A percentile compares a stretch with the other conserved stretches of the same genome.
phyloP scores from a whole-genome alignment of 2,329 filamentous ascomycete species.

The Nemania abortiva region DNA sequence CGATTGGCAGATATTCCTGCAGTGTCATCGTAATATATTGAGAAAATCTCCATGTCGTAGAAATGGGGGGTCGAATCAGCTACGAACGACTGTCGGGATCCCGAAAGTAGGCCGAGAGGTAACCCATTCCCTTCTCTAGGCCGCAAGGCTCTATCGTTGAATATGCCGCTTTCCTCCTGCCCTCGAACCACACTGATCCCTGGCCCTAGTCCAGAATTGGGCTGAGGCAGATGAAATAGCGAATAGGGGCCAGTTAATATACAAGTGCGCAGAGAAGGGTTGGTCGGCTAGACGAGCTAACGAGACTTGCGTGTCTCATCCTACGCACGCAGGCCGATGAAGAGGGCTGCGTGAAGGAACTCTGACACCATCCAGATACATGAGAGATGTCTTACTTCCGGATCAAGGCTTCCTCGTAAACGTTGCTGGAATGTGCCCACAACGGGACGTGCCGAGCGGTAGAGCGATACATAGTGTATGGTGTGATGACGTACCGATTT shows the following conservation, averaged over 20 bases:
- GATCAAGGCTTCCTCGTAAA: neutral
- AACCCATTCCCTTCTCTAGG: neutral
- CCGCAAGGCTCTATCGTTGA: neutral
- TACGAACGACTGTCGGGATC: no score
- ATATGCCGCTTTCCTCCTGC: neutral
- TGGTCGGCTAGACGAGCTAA: neutral
- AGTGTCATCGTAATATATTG: no score
- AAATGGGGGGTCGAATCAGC: neutral
- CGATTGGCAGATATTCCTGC: no score
- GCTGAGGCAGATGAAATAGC: neutral
- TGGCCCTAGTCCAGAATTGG: neutral
- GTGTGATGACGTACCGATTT: constrained; percentile 8
- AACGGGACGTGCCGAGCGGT: neutral
- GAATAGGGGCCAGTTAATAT: neutral
- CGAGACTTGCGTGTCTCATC: neutral
- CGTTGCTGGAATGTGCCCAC: neutral
- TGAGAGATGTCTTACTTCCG: neutral
- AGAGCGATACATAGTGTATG: neutral
- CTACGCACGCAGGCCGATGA: neutral
- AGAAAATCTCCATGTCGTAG: neutral
- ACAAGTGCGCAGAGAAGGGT: neutral
- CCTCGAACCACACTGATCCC: neutral
- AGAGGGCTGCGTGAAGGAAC: neutral
- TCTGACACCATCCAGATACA: neutral
- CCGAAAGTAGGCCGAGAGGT: no score